Evolutionary conservation across 345 rosid species (phyloP), one percentile per base, ranked within the genome.

Genomic region (Citrus australasica): DNA sequence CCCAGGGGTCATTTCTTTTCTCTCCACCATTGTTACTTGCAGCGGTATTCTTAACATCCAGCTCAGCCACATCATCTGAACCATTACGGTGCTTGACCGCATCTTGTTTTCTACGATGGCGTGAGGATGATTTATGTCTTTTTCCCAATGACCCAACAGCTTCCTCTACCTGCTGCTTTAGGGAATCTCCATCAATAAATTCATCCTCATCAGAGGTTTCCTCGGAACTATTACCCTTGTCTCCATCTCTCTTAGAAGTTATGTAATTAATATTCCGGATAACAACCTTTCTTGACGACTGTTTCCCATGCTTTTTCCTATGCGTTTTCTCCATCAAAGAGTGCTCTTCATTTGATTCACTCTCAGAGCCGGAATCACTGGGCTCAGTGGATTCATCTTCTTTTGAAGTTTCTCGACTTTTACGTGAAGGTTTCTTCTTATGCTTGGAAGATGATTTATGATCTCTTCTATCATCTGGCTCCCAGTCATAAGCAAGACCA

Each of bases 231-330:
- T 88, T 85, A 32, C 73, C 89, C 61, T 75, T 90, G 22, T 85
- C 89, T 79, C 91, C 96, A 76, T 92, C 90, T 77, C 90, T 89
- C 83, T 86, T 88, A 4, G 98, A 93, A 75, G 99, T 89, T 61
- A 96, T 92, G 85, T 96, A 96, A 83, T 96, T 96, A 73, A 96
- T 96, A 79, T 96, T 96, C 78, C 95, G 95, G 67, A 96, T 96
- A 33, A 96, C 97, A 21, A 96, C 98, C 87, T 87, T 94, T 77
- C 95, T 89, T 5, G 98, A 96, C 33, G 92, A 86, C 77, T 89
- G 91, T 77, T 92, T 92, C 67, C 91, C 97, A 63, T 84, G 90
- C 71, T 81, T 90, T 75, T 84, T 93, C 85, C 77, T 86, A n/a
- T 46, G 82, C 48, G 5, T 79, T 73, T 82, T 83, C 82, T 79